Base-by-base conservation (phyloP, 305 asterid species). In the Solanum hybrid region DNA sequence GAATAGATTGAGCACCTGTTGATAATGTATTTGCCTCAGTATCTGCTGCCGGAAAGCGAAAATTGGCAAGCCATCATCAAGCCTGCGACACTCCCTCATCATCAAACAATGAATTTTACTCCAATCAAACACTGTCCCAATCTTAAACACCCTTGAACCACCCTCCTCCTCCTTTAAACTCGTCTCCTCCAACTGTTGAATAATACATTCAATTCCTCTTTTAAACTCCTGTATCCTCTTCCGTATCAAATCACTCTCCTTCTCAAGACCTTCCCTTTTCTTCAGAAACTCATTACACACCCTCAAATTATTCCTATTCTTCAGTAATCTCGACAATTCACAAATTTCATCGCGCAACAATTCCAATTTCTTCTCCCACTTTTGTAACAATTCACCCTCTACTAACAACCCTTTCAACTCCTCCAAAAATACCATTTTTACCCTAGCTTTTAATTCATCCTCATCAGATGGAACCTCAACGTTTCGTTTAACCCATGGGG, bases 21-120 rank as follows among this genome's bases (percentile, higher is more conserved):
- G 95, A 89, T 82, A 1, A 73, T 89, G 93, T 90, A 97, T 93
- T 88, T 90, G 94, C 37, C 79, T 91, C 79, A 96, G 80, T 91
- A 97, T 94, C 27, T 92, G 92, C 38, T 64, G 85, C 38, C 99
- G 90, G 90, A 87, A 93, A 78, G 97, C 93, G 38, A 93, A 97
- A 89, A 97, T 94, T 1, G 99, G 99, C 89, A 97, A 94, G 45
- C 99, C 98, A 90, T 94, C 97, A 37, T 94, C 96, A 88, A 97
- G 95, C 93, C 99, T 91, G 90, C 93, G 91, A 82, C 96, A 92
- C 78, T 97, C 99, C 93, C 99, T 97, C 93, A 78, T 92, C 91
- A 96, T 91, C 89, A 95, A 87, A 90, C 72, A 89, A 89, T 94
- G 93, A 88, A 95, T 89, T 90, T 91, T 94, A 91, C 77, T 91